These are phyloP conservation scores for Pinus taeda DNA, from an alignment of 75 land plant species.

Conservation along the genomic window DNA sequence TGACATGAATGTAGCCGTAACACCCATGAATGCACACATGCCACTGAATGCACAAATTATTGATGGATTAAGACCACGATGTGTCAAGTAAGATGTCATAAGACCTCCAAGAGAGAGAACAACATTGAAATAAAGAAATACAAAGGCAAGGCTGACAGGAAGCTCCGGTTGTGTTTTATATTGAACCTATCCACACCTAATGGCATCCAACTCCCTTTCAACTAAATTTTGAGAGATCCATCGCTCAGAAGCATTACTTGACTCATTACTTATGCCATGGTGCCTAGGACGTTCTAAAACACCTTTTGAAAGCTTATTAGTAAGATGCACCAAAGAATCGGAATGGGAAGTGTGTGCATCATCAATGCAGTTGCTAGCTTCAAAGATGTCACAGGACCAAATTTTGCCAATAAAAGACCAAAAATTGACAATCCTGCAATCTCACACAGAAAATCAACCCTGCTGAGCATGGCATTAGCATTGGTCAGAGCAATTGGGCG, in stretches of 20 bases:
- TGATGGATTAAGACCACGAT: constrained; percentile 86
- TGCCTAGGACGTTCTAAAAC: constrained; percentile 73
- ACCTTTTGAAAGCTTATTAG: constrained; percentile 81
- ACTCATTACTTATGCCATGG: constrained; percentile 24
- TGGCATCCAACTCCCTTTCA: constrained; percentile 47
- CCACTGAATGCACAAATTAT: constrained; percentile 92
- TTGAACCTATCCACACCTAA: constrained; percentile 83
- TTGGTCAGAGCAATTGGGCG: constrained; percentile 87
- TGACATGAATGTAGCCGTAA: constrained; percentile 89
- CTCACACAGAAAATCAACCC: constrained; percentile 95
- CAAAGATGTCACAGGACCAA: constrained; percentile 73
- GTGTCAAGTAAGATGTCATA: constrained; percentile 91
- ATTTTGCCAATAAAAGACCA: constrained; percentile 81
- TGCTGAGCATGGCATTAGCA: constrained; percentile 89
- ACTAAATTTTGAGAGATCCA: constrained; percentile 23
- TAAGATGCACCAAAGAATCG: constrained; percentile 59
- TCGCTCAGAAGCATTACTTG: background rate
- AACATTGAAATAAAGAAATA: constrained; percentile 87
- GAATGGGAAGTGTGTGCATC: constrained; percentile 68
- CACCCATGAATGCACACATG: constrained; percentile 95
- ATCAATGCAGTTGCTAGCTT: constrained; percentile 77
- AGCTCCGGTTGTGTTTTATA: constrained; percentile 85
- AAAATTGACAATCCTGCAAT: constrained; percentile 85
- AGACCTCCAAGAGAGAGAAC: constrained; percentile 91
- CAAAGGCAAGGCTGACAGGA: constrained; percentile 95